Evolutionary conservation across 352 stramenopile genomes (phyloP).

Genomic region (Globisporangium alternatum): DNA sequence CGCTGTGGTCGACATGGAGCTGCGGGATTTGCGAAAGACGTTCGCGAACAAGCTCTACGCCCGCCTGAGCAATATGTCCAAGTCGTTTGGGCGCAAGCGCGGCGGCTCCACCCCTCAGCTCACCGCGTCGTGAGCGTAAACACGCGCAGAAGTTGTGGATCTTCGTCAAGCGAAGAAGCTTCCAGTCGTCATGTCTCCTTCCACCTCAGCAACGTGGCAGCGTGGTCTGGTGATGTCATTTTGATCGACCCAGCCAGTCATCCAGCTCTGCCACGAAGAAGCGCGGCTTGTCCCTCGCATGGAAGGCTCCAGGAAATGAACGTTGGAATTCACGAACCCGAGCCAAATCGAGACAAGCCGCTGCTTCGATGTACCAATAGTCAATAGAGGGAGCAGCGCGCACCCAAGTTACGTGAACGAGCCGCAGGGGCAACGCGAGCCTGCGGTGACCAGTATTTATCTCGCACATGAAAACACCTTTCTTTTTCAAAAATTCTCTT

Average conservation of each 20-base stretch:
- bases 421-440: background rate
- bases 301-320: constrained; percentile 11
- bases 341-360: background rate
- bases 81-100: constrained; percentile 26
- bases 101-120: constrained; percentile 12
- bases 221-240: background rate
- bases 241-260: background rate
- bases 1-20: constrained; percentile 61
- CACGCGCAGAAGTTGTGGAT: background rate
- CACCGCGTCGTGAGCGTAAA: constrained; percentile 13
- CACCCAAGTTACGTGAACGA: background rate
- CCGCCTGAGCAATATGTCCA: constrained; percentile 44
- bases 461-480: background rate
- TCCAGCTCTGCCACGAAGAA: background rate
- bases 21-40: constrained; percentile 59
- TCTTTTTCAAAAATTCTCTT: background rate
- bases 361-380: constrained; percentile 17
- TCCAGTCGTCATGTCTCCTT: background rate
- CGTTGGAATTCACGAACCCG: constrained; percentile 17
- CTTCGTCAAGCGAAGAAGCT: background rate
- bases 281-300: background rate
- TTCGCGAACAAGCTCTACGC: constrained; percentile 59
- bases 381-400: constrained; percentile 13
- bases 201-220: background rate
- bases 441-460: constrained; percentile 13